Conservation (phyloP, 2,329 filamentous ascomycete species). For the Colletotrichum theobromicola region DNA sequence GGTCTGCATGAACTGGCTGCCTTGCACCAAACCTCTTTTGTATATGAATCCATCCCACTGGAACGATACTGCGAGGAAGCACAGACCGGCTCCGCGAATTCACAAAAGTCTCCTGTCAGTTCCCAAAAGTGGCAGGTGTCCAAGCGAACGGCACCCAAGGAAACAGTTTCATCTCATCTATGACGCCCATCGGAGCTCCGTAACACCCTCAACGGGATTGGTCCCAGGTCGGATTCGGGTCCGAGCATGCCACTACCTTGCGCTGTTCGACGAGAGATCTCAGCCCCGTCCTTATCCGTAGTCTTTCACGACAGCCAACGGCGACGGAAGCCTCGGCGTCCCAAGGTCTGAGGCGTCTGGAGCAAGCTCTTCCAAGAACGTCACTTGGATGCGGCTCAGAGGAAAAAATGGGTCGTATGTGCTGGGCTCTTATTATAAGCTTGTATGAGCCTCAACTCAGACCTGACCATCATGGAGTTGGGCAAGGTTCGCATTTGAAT, state of each 20-base stretch:
- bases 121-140: neutral
- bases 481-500: neutral
- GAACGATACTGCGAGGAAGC: neutral
- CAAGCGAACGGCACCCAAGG: neutral
- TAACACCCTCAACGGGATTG: neutral
- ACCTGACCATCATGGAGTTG: neutral
- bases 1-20: neutral
- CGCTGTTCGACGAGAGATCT: neutral
- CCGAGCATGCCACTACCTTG: neutral
- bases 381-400: neutral
- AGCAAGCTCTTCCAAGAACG: neutral
- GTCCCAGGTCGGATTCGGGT: neutral
- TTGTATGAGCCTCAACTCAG: neutral
- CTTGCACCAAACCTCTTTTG: neutral
- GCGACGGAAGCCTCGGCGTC: neutral
- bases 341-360: neutral
- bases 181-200: slow-evolving; percentile 3
- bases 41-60: neutral
- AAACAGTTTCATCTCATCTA: neutral
- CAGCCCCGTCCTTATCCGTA: neutral
- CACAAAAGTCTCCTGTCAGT: neutral
- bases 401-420: neutral
- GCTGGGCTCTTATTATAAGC: neutral
- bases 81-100: neutral
- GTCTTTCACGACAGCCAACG: neutral